These are phyloP conservation scores for Exophiala phaeomuriformis DNA, from an alignment of 2,329 filamentous ascomycete genomes.

Conservation along the genomic window DNA sequence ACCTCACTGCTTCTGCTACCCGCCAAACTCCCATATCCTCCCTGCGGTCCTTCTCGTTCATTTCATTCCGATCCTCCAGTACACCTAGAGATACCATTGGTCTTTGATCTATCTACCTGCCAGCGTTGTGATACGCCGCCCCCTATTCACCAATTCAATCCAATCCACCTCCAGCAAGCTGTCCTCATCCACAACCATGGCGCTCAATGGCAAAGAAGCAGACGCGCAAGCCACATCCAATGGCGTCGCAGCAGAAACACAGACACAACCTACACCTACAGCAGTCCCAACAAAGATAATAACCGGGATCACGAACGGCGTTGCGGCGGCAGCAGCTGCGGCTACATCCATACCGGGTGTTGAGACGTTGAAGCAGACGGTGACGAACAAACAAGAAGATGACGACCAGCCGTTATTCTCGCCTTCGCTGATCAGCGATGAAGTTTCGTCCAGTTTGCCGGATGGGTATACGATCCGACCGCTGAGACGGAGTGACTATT, in stretches of 20 bases:
- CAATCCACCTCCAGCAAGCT: background rate
- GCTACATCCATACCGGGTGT: background rate
- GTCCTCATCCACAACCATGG: background rate
- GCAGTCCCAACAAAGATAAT: background rate
- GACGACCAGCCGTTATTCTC: constrained; percentile 63
- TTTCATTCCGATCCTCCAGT: background rate
- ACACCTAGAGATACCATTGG: too few species aligned
- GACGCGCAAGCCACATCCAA: constrained; percentile 3
- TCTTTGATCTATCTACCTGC: too few species aligned
- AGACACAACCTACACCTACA: constrained; percentile 4
- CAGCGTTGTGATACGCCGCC: too few species aligned
- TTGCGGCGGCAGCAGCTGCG: background rate
- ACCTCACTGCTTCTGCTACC: background rate
- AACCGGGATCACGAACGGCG: background rate
- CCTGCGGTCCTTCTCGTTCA: background rate
- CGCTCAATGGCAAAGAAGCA: constrained; percentile 8
- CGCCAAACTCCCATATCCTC: background rate
- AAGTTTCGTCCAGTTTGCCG: constrained; percentile 65
- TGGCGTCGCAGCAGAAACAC: background rate
- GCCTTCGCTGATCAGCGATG: constrained; percentile 65
- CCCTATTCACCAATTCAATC: background rate
- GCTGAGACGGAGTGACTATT: constrained; percentile 69
- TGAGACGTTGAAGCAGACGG: background rate
- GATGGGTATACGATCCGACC: constrained; percentile 76
- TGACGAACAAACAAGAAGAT: background rate